These are phyloP conservation scores for Chloromonas sp. DNA, from an alignment of 163 green algal species.

Conservation along the genomic window DNA sequence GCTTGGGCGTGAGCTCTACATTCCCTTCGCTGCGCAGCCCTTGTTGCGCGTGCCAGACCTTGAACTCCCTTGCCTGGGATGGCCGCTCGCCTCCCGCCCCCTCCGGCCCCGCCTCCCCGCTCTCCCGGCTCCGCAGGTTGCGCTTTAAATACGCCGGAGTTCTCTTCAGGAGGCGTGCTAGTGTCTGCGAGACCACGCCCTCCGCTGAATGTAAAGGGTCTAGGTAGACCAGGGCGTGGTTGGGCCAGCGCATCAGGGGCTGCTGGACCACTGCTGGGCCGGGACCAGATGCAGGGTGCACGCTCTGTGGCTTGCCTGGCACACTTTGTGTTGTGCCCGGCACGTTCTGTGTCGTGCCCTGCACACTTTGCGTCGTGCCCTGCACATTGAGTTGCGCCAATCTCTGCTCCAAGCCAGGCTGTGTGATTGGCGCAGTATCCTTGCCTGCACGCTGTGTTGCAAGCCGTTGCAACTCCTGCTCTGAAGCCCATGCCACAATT, in stretches of 20 bases:
- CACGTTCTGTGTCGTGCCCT: no score
- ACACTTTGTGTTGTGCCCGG: no score
- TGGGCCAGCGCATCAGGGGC: background rate
- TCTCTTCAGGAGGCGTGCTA: background rate
- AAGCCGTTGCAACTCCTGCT: no score
- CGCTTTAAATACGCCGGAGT: background rate
- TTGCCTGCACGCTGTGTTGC: no score
- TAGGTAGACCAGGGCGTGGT: background rate
- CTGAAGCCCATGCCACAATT: no score
- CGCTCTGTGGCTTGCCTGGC: no score
- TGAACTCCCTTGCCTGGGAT: background rate
- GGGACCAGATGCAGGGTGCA: no score
- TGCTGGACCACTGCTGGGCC: no score
- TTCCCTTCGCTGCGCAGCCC: background rate
- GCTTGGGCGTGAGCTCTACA: background rate
- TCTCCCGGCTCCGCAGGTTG: background rate
- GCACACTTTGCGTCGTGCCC: no score
- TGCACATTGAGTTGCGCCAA: no score
- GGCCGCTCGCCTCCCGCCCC: background rate
- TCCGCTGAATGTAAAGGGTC: background rate
- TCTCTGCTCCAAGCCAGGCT: no score
- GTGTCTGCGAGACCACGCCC: background rate
- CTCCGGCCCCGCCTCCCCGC: background rate
- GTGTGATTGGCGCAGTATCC: no score
- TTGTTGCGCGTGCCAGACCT: background rate